Percentiles rank a stretch among this genome's conserved stretches.
These are phyloP conservation scores for Cephaloascus albidus DNA, from an alignment of 805 yeast species.

Conservation along the genomic window DNA sequence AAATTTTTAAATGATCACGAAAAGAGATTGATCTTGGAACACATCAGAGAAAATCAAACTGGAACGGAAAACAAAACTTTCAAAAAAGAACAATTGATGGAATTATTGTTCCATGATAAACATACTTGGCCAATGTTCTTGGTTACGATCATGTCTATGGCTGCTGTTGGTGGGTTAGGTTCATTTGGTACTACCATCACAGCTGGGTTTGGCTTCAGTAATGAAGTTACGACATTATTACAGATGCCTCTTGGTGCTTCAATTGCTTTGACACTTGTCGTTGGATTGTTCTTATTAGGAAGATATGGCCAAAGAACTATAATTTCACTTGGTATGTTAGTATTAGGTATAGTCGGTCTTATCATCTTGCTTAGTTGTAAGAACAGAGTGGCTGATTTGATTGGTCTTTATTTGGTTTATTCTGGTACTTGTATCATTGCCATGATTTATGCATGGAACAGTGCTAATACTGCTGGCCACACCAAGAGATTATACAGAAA, in stretches of 20 bases:
- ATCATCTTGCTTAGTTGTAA: slow-evolving; percentile 31
- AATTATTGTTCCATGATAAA: slow-evolving; percentile 33
- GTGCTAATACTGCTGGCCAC: slow-evolving; percentile 61
- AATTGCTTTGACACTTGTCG: slow-evolving; percentile 8
- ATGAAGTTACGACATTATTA: slow-evolving; percentile 33
- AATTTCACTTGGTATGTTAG: slow-evolving; percentile 17
- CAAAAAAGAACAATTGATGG: slow-evolving; percentile 34
- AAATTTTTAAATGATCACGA: slow-evolving; percentile 30
- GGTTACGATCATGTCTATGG: slow-evolving; percentile 35
- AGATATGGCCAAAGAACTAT: slow-evolving; percentile 15
- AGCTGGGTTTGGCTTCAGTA: slow-evolving; percentile 39
- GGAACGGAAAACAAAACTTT: slow-evolving; percentile 41
- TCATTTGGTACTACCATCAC: slow-evolving; percentile 45
- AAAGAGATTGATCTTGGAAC: slow-evolving; percentile 29
- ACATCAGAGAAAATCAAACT: slow-evolving; percentile 37
- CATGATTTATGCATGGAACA: slow-evolving; percentile 51
- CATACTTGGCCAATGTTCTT: slow-evolving; percentile 41
- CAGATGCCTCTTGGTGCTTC: slow-evolving; percentile 54
- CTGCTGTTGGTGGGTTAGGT: slow-evolving; percentile 42
- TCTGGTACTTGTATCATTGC: slow-evolving; percentile 51
- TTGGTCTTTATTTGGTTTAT: slow-evolving; percentile 41
- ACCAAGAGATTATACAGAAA: slow-evolving; percentile 59
- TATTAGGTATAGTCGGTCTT: slow-evolving; percentile 24
- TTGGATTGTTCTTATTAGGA: background rate
- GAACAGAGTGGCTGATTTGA: slow-evolving; percentile 33